Conservation (phyloP, 306 rosid species). For the Casuarina glauca region DNA sequence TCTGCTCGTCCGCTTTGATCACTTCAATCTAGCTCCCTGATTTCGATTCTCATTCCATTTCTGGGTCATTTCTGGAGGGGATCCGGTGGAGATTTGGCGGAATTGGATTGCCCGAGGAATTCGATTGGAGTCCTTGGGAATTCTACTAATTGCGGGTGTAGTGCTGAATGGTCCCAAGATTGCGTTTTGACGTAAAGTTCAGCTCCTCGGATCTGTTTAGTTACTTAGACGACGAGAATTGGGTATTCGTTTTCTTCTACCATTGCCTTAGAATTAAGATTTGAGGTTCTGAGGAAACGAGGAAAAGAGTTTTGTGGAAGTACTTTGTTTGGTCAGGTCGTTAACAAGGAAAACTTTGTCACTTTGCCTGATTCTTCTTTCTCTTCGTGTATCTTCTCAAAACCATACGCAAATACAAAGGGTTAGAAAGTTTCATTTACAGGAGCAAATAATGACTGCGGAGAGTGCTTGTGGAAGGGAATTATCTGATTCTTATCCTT, state of each 20-base stretch:
- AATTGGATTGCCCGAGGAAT: constrained; percentile 25
- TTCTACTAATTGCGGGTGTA: constrained; percentile 22
- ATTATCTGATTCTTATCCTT: constrained; percentile 24
- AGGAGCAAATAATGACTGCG: constrained; percentile 8
- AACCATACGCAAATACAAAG: constrained; percentile 11
- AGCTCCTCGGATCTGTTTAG: constrained; percentile 17
- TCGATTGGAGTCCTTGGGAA: constrained; percentile 32
- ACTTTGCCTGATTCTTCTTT: neutral
- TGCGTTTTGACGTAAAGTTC: constrained; percentile 37
- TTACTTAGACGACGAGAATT: constrained; percentile 10
- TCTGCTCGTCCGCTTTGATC: neutral
- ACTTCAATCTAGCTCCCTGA: constrained; percentile 5
- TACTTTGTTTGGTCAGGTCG: constrained; percentile 18
- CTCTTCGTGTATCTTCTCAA: neutral
- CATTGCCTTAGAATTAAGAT: constrained; percentile 9
- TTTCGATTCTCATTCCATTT: constrained; percentile 12
- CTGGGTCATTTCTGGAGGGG: neutral
- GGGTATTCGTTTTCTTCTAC: neutral
- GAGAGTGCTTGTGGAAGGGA: constrained; percentile 31
- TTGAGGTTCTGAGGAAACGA: constrained; percentile 19
- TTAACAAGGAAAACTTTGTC: constrained; percentile 13
- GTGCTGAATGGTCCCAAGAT: constrained; percentile 25
- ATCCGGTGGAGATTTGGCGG: constrained; percentile 21
- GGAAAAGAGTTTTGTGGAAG: constrained; percentile 3
- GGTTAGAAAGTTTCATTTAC: constrained; percentile 12